These are phyloP conservation scores for Xanthoconium separans DNA, from an alignment of 1,284 basidiomycete species.

Conservation along the genomic window DNA sequence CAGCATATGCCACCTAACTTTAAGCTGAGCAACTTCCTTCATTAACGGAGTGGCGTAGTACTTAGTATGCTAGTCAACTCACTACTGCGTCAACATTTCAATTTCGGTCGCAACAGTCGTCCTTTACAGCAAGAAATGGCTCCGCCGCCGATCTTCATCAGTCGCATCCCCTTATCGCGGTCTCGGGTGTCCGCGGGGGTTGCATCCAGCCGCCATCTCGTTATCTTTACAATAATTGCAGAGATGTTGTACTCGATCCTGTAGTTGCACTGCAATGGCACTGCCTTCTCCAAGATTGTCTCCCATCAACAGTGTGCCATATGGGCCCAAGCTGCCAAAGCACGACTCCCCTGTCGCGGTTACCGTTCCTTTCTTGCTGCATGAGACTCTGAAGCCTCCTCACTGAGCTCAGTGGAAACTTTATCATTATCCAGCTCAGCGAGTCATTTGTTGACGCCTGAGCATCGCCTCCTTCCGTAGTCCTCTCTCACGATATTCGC, in stretches of 20 bases:
- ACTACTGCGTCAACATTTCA: too few relatives aligned
- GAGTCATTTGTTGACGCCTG: conserved; percentile 5
- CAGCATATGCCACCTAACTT: conserved; percentile 1
- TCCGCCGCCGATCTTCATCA: not conserved
- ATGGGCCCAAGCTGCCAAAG: not conserved
- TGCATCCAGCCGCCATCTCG: conserved; percentile 4
- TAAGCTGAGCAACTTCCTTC: not conserved
- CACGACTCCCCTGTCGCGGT: not conserved
- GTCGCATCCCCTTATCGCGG: not conserved
- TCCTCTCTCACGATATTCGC: conserved; percentile 4
- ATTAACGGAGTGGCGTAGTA: too few relatives aligned
- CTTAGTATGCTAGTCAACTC: too few relatives aligned
- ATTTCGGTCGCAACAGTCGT: too few relatives aligned
- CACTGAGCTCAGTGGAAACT: conserved; percentile 7
- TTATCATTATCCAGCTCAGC: conserved; percentile 19
- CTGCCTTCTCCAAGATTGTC: conserved; percentile 11
- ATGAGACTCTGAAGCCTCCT: not conserved
- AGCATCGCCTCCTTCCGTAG: conserved; percentile 12
- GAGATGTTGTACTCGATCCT: conserved; percentile 1
- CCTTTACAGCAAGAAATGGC: too few relatives aligned
- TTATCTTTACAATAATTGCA: conserved; percentile 12
- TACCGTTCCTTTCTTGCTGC: not conserved
- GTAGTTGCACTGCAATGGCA: conserved; percentile 14
- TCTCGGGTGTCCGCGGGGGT: conserved; percentile 9
- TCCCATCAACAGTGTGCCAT: conserved; percentile 1